Conservation (phyloP, 306 rosid genomes). For the Parietaria judaica region DNA sequence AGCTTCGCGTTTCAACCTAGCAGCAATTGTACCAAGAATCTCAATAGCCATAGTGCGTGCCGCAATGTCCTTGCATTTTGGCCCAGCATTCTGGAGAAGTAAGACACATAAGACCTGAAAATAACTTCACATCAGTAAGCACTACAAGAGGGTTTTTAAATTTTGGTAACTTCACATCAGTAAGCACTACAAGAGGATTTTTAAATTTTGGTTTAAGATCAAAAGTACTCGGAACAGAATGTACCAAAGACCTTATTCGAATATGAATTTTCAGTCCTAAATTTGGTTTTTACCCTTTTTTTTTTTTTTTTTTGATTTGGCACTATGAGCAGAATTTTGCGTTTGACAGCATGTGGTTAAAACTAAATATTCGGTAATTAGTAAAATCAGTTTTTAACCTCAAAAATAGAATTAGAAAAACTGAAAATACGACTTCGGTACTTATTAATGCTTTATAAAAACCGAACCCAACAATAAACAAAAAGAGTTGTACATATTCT, state of each 20-base stretch:
- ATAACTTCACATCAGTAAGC: constrained; percentile 28
- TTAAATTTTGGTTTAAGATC: not conserved
- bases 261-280: no score
- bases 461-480: not conserved
- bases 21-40: constrained; percentile 95
- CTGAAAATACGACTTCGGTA: no score
- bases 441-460: not conserved
- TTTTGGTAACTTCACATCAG: constrained; percentile 27
- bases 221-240: no score
- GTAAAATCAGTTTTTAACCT: no score
- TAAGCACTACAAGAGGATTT: not conserved
- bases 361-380: no score
- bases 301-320: no score
- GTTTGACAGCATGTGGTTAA: no score
- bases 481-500: no score
- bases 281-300: no score
- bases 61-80: constrained; percentile 72
- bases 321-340: no score
- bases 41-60: constrained; percentile 92
- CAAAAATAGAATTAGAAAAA: no score
- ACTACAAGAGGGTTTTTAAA: not conserved
- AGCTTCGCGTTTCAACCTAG: constrained; percentile 98
- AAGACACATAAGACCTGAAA: constrained; percentile 88
- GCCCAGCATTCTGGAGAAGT: constrained; percentile 87
- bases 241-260: no score